Base-by-base conservation (phyloP, 1,284 basidiomycete species). In the Boletus mariae region DNA sequence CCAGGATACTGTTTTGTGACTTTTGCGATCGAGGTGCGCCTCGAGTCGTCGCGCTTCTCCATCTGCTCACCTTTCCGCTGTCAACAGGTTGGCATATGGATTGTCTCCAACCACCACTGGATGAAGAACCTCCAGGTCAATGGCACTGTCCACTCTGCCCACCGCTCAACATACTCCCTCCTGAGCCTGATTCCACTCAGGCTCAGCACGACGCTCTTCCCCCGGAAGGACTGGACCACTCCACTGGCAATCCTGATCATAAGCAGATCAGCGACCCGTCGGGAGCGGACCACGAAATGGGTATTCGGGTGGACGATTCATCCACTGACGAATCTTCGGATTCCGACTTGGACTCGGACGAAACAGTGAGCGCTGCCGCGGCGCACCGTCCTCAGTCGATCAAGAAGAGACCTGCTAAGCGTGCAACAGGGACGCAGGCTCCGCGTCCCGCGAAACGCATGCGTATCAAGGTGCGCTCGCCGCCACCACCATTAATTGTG, bases 1-100 rank as follows among this genome's bases (percentile, higher is more conserved):
- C 80, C 52, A 80, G 83, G 53, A 86, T 98, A 62, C 73, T 98
- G 58, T 91, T 98, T 62, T 99, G 96, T 71, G 96, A 98, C 75
- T 82, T 79, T 48, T 99, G 96, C 69, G 96, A 99, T 75, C 80
- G 94, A 76, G 94, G 91, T 80, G 67, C 42, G 72, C 65, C 42
- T 42, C 47, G 32, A 5, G 11, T 32, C 43, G 26, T 38, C n/a
- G 5, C n/a, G n/a, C 43, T 7, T 31, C 15, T 5, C 57, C 45
- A 13, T 40, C 42, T 17, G 5, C 45, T 53, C 49, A 52, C 54
- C 45, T 49, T 45, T 45, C 6, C 25, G 54, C 58, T 47, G 55
- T 42, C 10, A 20, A 50, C 57, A 89, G 88, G 92, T 35, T 98
- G 92, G 91, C 96, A 99, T 70, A 85, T 87, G 74, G 84, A 90